Percentiles rank a stretch among this genome's conserved stretches.
Evolutionary conservation across 768 basidiomycete species (phyloP).

Genomic region (Candolleomyces efflorescens): DNA sequence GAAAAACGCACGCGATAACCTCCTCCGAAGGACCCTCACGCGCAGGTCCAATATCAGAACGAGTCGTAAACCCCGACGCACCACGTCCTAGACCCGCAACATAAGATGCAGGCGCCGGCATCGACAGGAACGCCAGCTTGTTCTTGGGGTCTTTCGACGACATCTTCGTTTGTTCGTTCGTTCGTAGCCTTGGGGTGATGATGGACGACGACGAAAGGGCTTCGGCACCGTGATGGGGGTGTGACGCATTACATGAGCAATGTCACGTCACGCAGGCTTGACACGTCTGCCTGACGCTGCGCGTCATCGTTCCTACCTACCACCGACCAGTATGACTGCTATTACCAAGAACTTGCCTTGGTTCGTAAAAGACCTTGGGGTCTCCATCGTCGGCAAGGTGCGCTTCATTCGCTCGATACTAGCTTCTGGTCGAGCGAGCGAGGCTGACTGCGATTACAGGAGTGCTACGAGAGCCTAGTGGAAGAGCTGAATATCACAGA

Average conservation of each 20-base stretch:
- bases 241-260: no score
- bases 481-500: constrained; percentile 79
- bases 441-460: constrained; percentile 38
- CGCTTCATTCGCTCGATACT: constrained; percentile 13
- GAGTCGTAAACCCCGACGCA: constrained; percentile 96
- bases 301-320: no score
- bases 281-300: no score
- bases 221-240: no score
- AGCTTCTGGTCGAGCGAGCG: neutral
- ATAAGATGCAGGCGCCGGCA: constrained; percentile 94
- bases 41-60: constrained; percentile 98
- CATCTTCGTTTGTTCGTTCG: no score
- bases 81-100: constrained; percentile 98
- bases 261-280: no score
- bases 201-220: no score
- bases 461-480: constrained; percentile 88
- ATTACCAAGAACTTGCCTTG: constrained; percentile 84
- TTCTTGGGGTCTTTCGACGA: constrained; percentile 48
- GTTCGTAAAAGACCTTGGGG: constrained; percentile 77
- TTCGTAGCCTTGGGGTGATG: no score
- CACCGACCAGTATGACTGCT: constrained; percentile 47
- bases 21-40: constrained; percentile 93
- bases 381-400: constrained; percentile 80
- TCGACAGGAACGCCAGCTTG: constrained; percentile 83
- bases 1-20: constrained; percentile 67